Conservation (phyloP, 2,329 filamentous ascomycete species). For the Rutstroemia sp. region DNA sequence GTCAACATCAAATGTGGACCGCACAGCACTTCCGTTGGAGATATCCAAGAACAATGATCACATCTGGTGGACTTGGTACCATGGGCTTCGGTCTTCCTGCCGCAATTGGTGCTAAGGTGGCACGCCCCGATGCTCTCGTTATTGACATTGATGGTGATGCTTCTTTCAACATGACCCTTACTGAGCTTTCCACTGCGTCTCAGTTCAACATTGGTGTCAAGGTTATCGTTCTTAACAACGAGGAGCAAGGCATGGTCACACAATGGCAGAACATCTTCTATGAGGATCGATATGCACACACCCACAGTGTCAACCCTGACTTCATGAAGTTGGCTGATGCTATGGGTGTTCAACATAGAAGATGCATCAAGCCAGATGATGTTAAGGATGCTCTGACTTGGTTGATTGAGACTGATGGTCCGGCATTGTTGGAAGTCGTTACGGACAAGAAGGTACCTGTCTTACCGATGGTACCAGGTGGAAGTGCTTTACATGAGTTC, state of each 20-base stretch:
- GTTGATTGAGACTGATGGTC: constrained; percentile 85
- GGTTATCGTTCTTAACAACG: constrained; percentile 91
- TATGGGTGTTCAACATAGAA: constrained; percentile 75
- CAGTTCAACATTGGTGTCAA: constrained; percentile 98
- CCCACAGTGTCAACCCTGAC: constrained; percentile 91
- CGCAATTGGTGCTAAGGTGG: constrained; percentile 92
- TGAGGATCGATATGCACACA: constrained; percentile 86
- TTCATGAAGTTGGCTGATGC: constrained; percentile 90
- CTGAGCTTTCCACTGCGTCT: constrained; percentile 83
- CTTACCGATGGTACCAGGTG: constrained; percentile 93
- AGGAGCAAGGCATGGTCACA: constrained; percentile 97
- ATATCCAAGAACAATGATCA: constrained; percentile 87
- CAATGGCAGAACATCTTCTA: constrained; percentile 99
- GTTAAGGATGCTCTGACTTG: constrained; percentile 73
- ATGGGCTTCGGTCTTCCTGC: constrained; percentile 96
- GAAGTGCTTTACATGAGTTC: constrained; percentile 85
- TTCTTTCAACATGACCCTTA: constrained; percentile 98
- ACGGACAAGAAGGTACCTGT: constrained; percentile 91
- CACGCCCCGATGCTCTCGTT: constrained; percentile 52
- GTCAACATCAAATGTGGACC: constrained; percentile 98
- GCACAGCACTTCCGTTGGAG: constrained; percentile 97
- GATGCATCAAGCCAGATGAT: constrained; percentile 67
- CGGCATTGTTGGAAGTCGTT: constrained; percentile 84
- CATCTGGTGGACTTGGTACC: constrained; percentile 87
- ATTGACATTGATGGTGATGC: constrained; percentile 96